Base-by-base conservation (phyloP, 2,329 filamentous ascomycete genomes). In the Fusarium keratoplasticum region DNA sequence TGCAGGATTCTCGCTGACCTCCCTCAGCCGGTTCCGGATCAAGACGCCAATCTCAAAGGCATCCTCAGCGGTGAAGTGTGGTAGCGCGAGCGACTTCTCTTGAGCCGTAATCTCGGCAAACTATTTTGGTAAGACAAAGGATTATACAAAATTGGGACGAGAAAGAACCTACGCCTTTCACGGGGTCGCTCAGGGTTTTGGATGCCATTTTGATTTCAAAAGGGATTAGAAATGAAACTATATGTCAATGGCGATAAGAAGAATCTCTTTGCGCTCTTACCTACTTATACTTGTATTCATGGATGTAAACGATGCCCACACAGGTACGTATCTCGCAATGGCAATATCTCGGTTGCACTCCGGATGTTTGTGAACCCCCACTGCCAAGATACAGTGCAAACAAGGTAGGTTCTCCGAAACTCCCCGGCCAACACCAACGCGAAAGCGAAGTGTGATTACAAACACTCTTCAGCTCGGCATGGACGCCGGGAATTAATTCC, bases 31-130 rank as follows among this genome's bases (percentile, higher is more conserved):
- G n/a, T 60, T 60, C 9, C 57, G 25, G 18, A 60, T 60, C 36
- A 60, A 44, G 38, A 60, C n/a, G 8, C 57, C 57, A 31, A 60
- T 44, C 10, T 60, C 57, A 44, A 60, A 60, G 38, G 57, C 57
- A 60, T 60, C 38, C n/a, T 60, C 57, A 20, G 57, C 25, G 14
- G 38, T 60, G 25, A 60, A 60, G 25, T 60, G 57, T 16, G 57
- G 57, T n/a, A 60, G 35, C 10, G 40, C 57, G 40, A 60, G 57
- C 4, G 38, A 31, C 36, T 60, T 44, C 10, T 60, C 57, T 16
- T 60, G 57, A 20, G 57, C 57, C 57, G 57, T 60, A 16, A 60
- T 60, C 29, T 60, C 57, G 57, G 57, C 27, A 44, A 60, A 60
- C 57, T 60, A 11, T 16, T 42, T 22, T 25, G 22, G 9, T 59